A percentile compares a stretch with the other conserved stretches of the same genome.
phyloP scores from a whole-genome alignment of 1,284 basidiomycete genomes.

The Filobasidium uniguttulatum region DNA sequence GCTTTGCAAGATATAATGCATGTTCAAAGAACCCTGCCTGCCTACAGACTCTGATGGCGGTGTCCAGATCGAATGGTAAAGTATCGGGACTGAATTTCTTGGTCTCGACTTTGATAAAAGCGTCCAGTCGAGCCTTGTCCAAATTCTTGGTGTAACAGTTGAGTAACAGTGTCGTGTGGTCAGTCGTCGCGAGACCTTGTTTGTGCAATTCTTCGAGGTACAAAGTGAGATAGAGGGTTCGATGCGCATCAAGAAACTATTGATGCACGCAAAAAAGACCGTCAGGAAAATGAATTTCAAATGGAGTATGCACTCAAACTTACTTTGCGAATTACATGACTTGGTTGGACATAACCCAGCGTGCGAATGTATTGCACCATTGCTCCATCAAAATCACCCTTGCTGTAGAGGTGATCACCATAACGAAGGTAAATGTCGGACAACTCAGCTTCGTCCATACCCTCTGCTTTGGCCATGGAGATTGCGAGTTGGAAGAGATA shows the following conservation, averaged over 20 bases:
- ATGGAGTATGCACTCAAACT: background rate
- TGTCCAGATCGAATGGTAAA: conserved; percentile 90
- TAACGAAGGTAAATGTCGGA: conserved; percentile 79
- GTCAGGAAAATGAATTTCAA: background rate
- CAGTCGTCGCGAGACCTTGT: conserved; percentile 77
- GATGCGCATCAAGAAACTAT: conserved; percentile 89
- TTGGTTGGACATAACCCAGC: conserved; percentile 76
- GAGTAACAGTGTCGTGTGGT: conserved; percentile 87
- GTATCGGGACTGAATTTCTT: conserved; percentile 41
- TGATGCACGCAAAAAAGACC: too few relatives aligned
- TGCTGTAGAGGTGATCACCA: conserved; percentile 80
- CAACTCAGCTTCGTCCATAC: conserved; percentile 53
- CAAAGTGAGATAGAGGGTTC: conserved; percentile 84
- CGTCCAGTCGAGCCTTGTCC: conserved; percentile 73
- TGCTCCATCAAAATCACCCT: conserved; percentile 82
- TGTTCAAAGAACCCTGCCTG: conserved; percentile 94
- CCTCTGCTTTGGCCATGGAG: conserved; percentile 57
- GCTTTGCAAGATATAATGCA: conserved; percentile 82
- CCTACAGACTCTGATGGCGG: conserved; percentile 87
- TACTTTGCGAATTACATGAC: conserved; percentile 92
- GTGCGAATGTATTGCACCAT: conserved; percentile 88
- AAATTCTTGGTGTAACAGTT: conserved; percentile 97
- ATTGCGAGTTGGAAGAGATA: conserved; percentile 58
- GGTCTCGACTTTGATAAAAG: conserved; percentile 79
- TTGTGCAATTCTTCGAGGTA: conserved; percentile 93